Conservation (phyloP, 768 basidiomycete species). For the Collybia mongolica region DNA sequence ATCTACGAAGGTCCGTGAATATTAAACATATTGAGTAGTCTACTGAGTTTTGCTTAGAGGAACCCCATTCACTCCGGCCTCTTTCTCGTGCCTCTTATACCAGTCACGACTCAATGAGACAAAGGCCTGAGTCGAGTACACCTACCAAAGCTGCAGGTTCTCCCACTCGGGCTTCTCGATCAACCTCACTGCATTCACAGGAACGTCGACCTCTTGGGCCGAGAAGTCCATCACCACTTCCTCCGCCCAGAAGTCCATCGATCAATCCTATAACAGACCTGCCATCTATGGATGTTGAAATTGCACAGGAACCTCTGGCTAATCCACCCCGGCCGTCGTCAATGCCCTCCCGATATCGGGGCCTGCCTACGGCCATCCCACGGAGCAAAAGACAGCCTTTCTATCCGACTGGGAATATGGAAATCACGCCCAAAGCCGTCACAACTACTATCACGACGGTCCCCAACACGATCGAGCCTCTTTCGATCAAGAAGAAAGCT, state of each 20-base stretch:
- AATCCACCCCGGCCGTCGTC: conserved; percentile 16
- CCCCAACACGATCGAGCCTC: conserved; percentile 60
- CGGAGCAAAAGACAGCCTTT: conserved; percentile 74
- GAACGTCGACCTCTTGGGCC: conserved; percentile 72
- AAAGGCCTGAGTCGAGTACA: conserved; percentile 42
- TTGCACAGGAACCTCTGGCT: conserved; percentile 37
- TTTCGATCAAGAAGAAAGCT: conserved; percentile 84
- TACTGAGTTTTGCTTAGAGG: conserved; percentile 41
- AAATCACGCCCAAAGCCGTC: conserved; percentile 50
- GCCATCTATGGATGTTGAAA: conserved; percentile 45
- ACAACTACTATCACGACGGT: conserved; percentile 28
- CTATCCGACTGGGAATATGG: conserved; percentile 48
- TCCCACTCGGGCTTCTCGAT: conserved; percentile 37
- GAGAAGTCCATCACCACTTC: conserved; percentile 71
- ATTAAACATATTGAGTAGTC: conserved; percentile 8
- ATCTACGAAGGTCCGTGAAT: conserved; percentile 71
- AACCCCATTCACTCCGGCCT: conserved; percentile 51
- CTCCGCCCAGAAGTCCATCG: conserved; percentile 41
- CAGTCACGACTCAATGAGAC: conserved; percentile 45
- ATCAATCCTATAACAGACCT: conserved; percentile 28
- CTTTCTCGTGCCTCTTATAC: conserved; percentile 52
- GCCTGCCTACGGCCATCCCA: conserved; percentile 51
- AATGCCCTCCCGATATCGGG: conserved; percentile 24
- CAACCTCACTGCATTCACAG: conserved; percentile 44
- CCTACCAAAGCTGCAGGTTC: conserved; percentile 32